Base-by-base conservation (phyloP, 441 rosid genomes). In the Erodium chrysanthum region DNA sequence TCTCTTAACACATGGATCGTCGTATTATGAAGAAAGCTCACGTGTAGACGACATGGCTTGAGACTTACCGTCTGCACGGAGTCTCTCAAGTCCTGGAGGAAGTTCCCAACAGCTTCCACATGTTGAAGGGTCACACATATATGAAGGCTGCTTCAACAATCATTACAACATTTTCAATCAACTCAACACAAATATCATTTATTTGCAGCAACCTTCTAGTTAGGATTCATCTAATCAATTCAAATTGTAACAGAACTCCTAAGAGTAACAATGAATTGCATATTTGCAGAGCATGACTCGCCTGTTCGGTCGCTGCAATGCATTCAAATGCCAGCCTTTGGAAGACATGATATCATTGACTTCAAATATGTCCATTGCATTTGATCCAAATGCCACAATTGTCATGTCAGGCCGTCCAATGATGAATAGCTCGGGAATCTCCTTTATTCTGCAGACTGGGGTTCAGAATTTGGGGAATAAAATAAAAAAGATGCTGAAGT, bases 311-410 rank as follows among this genome's bases (percentile, higher is more conserved):
- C 95, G 87, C 81, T 91, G 97, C 69, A 91, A 75, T 0, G 97
- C 96, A 75, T 90, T 95, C 78, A 91, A 76, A 84, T 91, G 97
- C 99, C 97, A 91, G 74, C 99, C 95, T 84, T 86, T 95, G 61
- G 85, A 80, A 37, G 94, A 77, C 89, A 95, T 80, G 74, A 83
- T 76, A 81, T 95, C 97, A 60, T 94, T 90, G 64, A 95, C 99
- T 81, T 95, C 97, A 70, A 90, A 95, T 72, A 91, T 88, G 78
- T 91, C 96, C 14, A 90, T 44, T 63, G 67, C 66, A 61, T 82
- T 68, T 11, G 97, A 88, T 68, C 97, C 96, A 79, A 94, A 77
- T 67, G 96, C 96, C 72, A 89, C 84, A 29, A 91, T 74, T 35
- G 99, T 91, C 99, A 91, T 88, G 71, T 84, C 96, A 50, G 97